Percentiles rank a stretch among this genome's conserved stretches.
Conservation (phyloP, 768 basidiomycete species). For the Phanerodontia chrysosporium region DNA sequence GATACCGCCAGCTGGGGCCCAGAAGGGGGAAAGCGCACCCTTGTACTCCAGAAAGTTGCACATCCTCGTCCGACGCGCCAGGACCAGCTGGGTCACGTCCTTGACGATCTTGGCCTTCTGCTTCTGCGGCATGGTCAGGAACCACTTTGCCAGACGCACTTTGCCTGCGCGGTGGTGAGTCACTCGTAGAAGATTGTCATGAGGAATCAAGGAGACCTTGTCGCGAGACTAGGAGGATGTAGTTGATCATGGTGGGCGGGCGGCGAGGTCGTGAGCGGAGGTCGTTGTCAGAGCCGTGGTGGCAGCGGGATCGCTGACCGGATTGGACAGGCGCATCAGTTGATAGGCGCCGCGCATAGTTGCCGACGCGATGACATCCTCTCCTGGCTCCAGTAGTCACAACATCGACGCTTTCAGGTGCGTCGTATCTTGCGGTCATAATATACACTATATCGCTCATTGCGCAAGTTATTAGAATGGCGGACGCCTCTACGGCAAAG, state of each 20-base stretch:
- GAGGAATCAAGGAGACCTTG: conserved; percentile 52
- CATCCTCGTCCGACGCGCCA: conserved; percentile 84
- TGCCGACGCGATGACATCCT: background rate
- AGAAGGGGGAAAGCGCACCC: conserved; percentile 40
- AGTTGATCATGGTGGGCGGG: conserved; percentile 68
- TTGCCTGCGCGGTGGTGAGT: conserved; percentile 54
- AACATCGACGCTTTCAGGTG: background rate
- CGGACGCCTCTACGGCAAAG: conserved; percentile 27
- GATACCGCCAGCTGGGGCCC: background rate
- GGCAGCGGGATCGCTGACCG: background rate
- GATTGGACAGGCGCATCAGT: background rate
- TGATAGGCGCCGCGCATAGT: background rate
- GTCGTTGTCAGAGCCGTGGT: background rate
- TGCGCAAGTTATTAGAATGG: background rate
- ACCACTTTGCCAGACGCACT: conserved; percentile 96
- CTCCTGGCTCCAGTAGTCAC: background rate
- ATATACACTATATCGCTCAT: too few species aligned
- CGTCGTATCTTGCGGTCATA: too few species aligned
- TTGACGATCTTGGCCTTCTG: conserved; percentile 88
- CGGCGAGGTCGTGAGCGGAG: background rate
- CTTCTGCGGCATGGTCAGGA: conserved; percentile 76
- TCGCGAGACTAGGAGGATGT: conserved; percentile 88
- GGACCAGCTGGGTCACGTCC: conserved; percentile 90
- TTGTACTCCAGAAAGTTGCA: conserved; percentile 98
- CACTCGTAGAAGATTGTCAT: background rate